Evolutionary conservation across 1,284 basidiomycete species (phyloP), one percentile per base, ranked within the genome.

Genomic region (Malassezia sympodialis): DNA sequence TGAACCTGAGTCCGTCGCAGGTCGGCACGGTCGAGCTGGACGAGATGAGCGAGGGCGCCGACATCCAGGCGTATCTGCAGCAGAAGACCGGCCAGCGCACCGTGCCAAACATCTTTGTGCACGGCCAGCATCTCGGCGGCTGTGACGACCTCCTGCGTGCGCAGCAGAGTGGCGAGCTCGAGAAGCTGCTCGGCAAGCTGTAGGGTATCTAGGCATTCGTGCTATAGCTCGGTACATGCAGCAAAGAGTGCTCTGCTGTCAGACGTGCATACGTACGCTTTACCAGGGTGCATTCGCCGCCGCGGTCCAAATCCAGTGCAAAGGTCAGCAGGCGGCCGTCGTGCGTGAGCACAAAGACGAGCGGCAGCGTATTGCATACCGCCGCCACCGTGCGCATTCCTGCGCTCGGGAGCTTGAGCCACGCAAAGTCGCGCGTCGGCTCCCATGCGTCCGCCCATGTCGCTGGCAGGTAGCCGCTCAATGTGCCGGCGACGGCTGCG

Each of bases 361-460:
- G 90, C 0, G 93, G 93, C 76, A 88, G 86, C 10, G 88, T 90
- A 8, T 53, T 52, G 54, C 60, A 62, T n/a, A 74, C 53, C 14
- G 70, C 72, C 3, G 75, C 73, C 2, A 73, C 62, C 19, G 68
- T 73, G 49, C 69, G 65, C 10, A 77, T 83, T 4, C 88, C 88
- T 41, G 81, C 82, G 0, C 81, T 82, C n/a, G 91, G 89, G 30
- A 98, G 77, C 70, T 88, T 85, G 58, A 96, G 78, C 74, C 83
- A 91, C 0, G 94, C 93, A 75, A 98, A 98, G 73, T 96, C 93
- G 4, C 94, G 80, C 45, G 86, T 82, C 0, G 94, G 93, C 69
- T 98, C 94, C 91, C 91, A 98, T 78, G 96, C 85, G 74, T 96
- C 91, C 10, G 90, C 88, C 32, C 98, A 76, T 1, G 88, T 84